Base-by-base conservation (phyloP, 331 rosid genomes). In the Pyrus hybrid region DNA sequence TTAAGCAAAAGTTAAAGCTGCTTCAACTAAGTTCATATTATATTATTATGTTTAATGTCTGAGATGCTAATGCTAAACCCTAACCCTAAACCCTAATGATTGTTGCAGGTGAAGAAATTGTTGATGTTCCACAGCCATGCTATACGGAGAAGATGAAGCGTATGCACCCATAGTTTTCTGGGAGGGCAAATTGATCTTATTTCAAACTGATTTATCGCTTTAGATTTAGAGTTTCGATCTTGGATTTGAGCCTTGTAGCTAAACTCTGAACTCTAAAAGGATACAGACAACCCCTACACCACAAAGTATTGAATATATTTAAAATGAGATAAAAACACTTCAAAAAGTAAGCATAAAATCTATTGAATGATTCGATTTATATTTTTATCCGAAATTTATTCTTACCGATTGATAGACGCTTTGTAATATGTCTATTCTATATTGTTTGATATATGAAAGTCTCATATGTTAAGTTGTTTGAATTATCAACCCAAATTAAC, bases 1-100 rank as follows among this genome's bases (percentile, higher is more conserved):
- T 82, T 86, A 75, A 57, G 66, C 84, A 76, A 74, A 61, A 26
- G 62, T 43, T 79, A 73, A 74, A 45, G 74, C 35, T 71, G 68
- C 72, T 71, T 67, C 75, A 70, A 83, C 71, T 13, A 74, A 25
- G 67, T 65, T 79, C 57, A 62, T 82, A 22, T 41, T 63, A 32
- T 58, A 58, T 22, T 22, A 43, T 43, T 43, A 43, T 43, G n/a
- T 62, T 26, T 26, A 26, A 23, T 62, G 35, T 62, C 18, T 13
- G 58, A 7, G 58, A 53, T 18, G 58, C 21, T 53, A 18, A 18
- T 53, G 58, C 58, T 53, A 53, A 53, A 53, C 22, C 58, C 49
- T 43, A 43, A 43, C 49, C 49, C 58, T 20, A 51, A 51, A 18
- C 21, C 58, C 58, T 53, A 53, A 53, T 53, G 22, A 53, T 53